Evolutionary conservation across 176 grass and related monocot species (phyloP).

Genomic region (Melocanna baccifera): DNA sequence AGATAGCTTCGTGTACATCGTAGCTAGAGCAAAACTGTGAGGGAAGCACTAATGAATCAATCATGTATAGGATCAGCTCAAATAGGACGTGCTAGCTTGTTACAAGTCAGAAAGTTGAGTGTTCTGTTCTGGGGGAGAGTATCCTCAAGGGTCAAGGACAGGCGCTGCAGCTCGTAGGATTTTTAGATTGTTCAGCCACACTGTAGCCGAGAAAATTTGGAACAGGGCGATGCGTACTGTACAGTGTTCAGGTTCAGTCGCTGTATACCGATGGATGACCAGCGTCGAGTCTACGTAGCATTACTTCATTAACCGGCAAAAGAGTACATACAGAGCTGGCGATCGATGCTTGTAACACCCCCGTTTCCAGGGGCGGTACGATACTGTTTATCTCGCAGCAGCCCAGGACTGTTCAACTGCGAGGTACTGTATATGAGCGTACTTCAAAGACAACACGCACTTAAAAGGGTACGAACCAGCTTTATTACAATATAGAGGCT

Average conservation of each 20-base stretch:
- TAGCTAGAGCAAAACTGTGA: background rate
- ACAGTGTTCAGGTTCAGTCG: background rate
- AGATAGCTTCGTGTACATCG: background rate
- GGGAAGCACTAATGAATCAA: background rate
- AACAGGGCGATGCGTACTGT: background rate
- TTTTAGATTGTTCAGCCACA: background rate
- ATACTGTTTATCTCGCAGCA: too few relatives aligned
- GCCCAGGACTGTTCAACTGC: too few relatives aligned
- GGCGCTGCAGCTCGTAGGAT: background rate
- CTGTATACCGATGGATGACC: background rate
- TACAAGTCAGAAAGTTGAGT: background rate
- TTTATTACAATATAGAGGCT: too few relatives aligned
- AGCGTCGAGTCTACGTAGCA: background rate
- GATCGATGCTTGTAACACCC: too few relatives aligned
- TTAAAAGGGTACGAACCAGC: too few relatives aligned
- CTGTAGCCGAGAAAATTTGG: background rate
- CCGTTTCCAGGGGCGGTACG: too few relatives aligned
- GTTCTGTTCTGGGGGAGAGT: background rate
- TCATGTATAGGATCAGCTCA: background rate
- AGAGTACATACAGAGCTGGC: background rate
- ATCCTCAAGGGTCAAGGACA: background rate
- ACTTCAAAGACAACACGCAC: too few relatives aligned
- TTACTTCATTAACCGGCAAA: background rate
- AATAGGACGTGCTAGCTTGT: background rate
- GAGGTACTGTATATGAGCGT: too few relatives aligned